Percentiles rank a stretch among this genome's conserved stretches.
phyloP scores from a whole-genome alignment of 768 basidiomycete genomes.

The Leucogyrophana mollusca region DNA sequence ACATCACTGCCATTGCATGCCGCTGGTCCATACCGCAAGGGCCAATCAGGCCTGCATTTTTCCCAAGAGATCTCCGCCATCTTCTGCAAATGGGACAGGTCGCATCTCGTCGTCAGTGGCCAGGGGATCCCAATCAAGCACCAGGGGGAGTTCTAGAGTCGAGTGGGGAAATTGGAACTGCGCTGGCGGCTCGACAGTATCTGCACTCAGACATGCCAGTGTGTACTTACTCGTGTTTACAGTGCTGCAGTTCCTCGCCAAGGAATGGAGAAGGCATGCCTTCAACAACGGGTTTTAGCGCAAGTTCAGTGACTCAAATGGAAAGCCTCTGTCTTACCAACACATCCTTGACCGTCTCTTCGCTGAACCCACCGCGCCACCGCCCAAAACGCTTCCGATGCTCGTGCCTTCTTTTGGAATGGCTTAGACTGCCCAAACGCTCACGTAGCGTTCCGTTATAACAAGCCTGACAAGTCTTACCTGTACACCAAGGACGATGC shows the following conservation, averaged over 20 bases:
- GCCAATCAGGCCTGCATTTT: constrained; percentile 4
- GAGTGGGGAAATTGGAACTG: constrained; percentile 17
- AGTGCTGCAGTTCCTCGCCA: constrained; percentile 10
- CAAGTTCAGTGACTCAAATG: constrained; percentile 6
- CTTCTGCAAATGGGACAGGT: constrained; percentile 15
- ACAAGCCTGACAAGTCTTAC: constrained; percentile 1
- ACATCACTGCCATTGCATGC: too few species aligned
- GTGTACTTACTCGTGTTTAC: neutral
- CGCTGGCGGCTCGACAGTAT: neutral
- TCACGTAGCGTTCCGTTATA: constrained; percentile 7
- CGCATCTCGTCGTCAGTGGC: constrained; percentile 6
- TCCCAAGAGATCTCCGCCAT: constrained; percentile 10
- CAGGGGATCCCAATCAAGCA: constrained; percentile 13
- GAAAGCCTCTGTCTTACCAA: constrained; percentile 6
- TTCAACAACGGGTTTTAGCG: constrained; percentile 11
- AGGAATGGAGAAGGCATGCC: constrained; percentile 5
- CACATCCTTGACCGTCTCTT: constrained; percentile 6
- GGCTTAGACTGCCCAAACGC: constrained; percentile 7
- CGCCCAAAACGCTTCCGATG: constrained; percentile 5
- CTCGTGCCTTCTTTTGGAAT: constrained; percentile 9
- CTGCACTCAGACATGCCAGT: too few species aligned
- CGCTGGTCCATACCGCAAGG: too few species aligned
- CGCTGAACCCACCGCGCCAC: neutral
- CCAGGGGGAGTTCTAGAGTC: constrained; percentile 13
- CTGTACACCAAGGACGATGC: constrained; percentile 9